Base-by-base conservation (phyloP, 73 alveolate genomes). In the Blepharisma stoltei region DNA sequence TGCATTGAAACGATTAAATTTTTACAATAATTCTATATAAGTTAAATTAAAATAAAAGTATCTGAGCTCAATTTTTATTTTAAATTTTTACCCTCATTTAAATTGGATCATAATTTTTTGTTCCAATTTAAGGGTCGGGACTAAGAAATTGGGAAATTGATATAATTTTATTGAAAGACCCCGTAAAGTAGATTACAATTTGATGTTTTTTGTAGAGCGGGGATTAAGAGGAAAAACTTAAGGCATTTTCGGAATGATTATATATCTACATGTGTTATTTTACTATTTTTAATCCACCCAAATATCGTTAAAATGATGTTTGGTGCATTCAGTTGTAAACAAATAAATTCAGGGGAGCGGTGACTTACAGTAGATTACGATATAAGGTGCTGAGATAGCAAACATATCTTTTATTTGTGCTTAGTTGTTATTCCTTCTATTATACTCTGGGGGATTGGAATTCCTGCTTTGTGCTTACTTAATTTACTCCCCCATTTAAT, bases 271-370 rank as follows among this genome's bases (percentile, higher is more conserved):
- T 32, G 41, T 3, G 41, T 79, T 11, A 48, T 83, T 6, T n/a
- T 79, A 46, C 37, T 83, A 2, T 83, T 83, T 50, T 47, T 79
- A 54, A 11, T 67, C 7, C 67, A 76, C 6, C 77, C 81, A 6
- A 66, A 83, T 53, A 45, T 83, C 46, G 83, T 78, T 0, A 47
- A 81, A 18, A 6, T 50, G 11, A 43, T 55, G 44, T 83, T 78
- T 49, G 50, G 84, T 0, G 25, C 32, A 11, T 67, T 78, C 1
- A 23, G 84, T 6, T 78, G 86, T 9, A 37, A 48, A 21, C 11
- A 43, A 14, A 37, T 78, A 11, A 85, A 71, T 38, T 14, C 23
- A 38, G 69, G 43, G 14, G 81, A 41, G 6, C 6, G 5, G 0
- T 78, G 25, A 6, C 66, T 67, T 27, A 8, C 25, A 2, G 66